Evolutionary conservation across 1,139 yeast genomes (phyloP).

Genomic region (Magnusiomyces tetraspermus): DNA sequence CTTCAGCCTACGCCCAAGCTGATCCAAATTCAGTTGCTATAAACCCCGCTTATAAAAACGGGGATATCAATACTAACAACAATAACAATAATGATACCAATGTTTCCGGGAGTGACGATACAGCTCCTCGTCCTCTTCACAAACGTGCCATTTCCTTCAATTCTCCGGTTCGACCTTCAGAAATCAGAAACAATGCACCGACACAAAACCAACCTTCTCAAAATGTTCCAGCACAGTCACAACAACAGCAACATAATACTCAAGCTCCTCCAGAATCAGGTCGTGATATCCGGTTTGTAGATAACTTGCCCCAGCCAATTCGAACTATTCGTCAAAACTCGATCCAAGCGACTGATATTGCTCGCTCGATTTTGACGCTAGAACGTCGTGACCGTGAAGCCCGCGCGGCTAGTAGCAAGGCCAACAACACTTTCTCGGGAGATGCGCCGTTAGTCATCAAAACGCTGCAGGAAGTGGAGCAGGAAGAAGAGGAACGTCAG

Average conservation of each 20-base stretch:
- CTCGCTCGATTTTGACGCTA: neutral
- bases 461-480: neutral
- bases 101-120: neutral
- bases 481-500: neutral
- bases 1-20: neutral
- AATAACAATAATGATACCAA: neutral
- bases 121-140: neutral
- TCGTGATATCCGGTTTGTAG: neutral
- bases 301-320: neutral
- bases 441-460: neutral
- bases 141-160: neutral
- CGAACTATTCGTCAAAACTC: neutral
- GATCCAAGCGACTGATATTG: neutral
- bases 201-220: neutral
- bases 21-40: neutral
- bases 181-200: neutral
- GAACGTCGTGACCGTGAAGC: neutral
- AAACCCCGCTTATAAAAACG: neutral
- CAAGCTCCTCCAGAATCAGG: neutral
- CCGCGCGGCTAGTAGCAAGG: neutral
- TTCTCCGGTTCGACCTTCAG: neutral
- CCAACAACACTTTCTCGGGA: neutral
- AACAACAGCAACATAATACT: too few relatives aligned
- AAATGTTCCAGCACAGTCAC: too few relatives aligned
- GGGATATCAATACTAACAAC: neutral